Evolutionary conservation across 164 flowering plant genomes (phyloP), one percentile per base, ranked within the genome.

Genomic region (Vitis labrusca): DNA sequence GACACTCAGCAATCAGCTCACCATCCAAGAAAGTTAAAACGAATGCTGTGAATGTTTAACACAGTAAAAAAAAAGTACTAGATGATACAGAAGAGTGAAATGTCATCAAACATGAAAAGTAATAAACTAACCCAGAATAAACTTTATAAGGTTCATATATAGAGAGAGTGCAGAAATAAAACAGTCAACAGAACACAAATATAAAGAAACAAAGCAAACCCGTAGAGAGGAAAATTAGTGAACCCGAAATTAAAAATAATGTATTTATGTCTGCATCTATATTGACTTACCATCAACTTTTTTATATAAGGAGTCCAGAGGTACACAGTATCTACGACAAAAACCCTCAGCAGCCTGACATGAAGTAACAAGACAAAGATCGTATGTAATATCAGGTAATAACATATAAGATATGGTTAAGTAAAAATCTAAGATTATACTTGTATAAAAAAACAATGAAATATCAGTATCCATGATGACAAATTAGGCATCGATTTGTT

Each of bases 321-420:
- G 71, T 32, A 85, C 81, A 68, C 77, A 74, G 68, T 88, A 81
- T 81, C 85, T 88, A 61, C 94, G 99, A 82, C 96, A 91, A 74
- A 95, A 95, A 12, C 99, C 99, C 74, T 93, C 99, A 72, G 86
- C 90, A 71, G 99, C 98, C 99, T 95, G 87, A 69, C 32, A 77
- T 68, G 19, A 61, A 61, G 58, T 5, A 48, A 9, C 13, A 50
- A 58, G 67, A 37, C 17, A 49, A 49, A 54, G 51, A 50, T 14
- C 1, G 3, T 16, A 14, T 14, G 14, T 11, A 14, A 10, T 1
- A 23, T 54, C 12, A 61, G 44, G 50, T 32, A 64, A 8, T 2
- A 66, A 55, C 51, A 66, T 16, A 29, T 30, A 14, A 56, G 23
- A 1, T 3, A 17, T 9, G 29, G 9, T 57, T 3, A 57, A 10